Evolutionary conservation across 1,284 basidiomycete genomes (phyloP), one percentile per base, ranked within the genome.

Genomic region (Puccinia polysora): DNA sequence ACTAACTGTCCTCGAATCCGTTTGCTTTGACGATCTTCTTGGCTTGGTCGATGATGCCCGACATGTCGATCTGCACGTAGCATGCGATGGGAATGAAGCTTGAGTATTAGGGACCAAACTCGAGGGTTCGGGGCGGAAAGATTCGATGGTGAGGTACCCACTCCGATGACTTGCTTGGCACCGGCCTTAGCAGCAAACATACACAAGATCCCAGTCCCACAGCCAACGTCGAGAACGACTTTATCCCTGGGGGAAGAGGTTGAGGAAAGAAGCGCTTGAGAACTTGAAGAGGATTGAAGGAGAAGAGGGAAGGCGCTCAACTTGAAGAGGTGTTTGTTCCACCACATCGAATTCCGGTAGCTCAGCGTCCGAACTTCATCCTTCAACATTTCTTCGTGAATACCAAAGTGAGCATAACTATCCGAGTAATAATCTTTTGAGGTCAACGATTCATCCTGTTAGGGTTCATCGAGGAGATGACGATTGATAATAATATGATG

Each of bases 141-240:
- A n/a, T 2, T 64, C 43, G 36, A 70, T 40, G 55, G 55, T 18
- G 70, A 65, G 60, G 30, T 28, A 83, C 87, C 78, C 77, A 91
- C 90, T 74, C 91, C 94, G 43, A 69, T 47, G 28, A 99, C 96
- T 77, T 91, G 91, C 79, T 89, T 88, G 59, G 96, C 96, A 52
- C 96, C 96, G 34, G 96, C 96, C 81, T 91, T 94, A 68, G 95
- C 93, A 62, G 96, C 96, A 78, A 99, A 99, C 94, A 99, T 97
- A 78, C 90, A 95, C 55, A 99, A 84, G 76, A 99, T 98, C 74
- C 96, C 96, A 7, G 96, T 99, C 58, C 96, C 96, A 79, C 96
- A 98, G 52, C 96, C 96, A 75, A 99, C 95, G 80, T 99, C 96
- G 69, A 99, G 85, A 2, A 99, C 96, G 36, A 88, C 89, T 83